Evolutionary conservation across 441 rosid genomes (phyloP), one percentile per base, ranked within the genome.

Genomic region (Eruca vesicaria): DNA sequence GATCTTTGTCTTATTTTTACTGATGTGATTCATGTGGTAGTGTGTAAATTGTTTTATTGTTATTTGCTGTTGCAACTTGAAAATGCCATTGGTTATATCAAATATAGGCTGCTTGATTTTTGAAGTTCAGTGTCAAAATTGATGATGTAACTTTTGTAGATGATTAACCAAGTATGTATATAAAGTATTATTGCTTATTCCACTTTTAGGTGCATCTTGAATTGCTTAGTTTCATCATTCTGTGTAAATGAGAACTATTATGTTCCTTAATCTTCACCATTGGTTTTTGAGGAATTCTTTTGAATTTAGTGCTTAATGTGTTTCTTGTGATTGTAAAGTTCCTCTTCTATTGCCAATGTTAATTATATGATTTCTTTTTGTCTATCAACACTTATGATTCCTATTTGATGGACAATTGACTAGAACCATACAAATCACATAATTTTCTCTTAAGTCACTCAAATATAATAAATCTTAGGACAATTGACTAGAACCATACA

Each of bases 1-100:
- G 53, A 63, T 76, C 7, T 63, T 69, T 43, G 36, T 75, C 35
- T 67, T 23, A 9, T n/a, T 62, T 53, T 35, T 35, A 20, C 12
- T 59, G 78, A 48, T 67, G 72, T 0, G 31, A 29, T 32, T 21
- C 38, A 35, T 45, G 65, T 65, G 12, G 65, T 8, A n/a, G n/a
- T 55, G 45, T 55, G 63, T 9, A 26, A 48, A 55, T 21, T 53
- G 28, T 53, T 53, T 19, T 9, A 59, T 3, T 60, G 43, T 50
- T 67, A 16, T 41, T 20, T 35, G 23, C 15, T 52, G 55, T 41
- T 41, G 50, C 50, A 23, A 23, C 3, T 23, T 23, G 26, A 3
- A 1, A 41, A 14, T 60, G 20, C 61, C 55, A 69, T 52, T 75
- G 56, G 26, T 35, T 43, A n/a, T n/a, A n/a, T n/a, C n/a, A n/a